Base-by-base conservation (phyloP, 257 asterid species). In the Eustoma russellianum region DNA sequence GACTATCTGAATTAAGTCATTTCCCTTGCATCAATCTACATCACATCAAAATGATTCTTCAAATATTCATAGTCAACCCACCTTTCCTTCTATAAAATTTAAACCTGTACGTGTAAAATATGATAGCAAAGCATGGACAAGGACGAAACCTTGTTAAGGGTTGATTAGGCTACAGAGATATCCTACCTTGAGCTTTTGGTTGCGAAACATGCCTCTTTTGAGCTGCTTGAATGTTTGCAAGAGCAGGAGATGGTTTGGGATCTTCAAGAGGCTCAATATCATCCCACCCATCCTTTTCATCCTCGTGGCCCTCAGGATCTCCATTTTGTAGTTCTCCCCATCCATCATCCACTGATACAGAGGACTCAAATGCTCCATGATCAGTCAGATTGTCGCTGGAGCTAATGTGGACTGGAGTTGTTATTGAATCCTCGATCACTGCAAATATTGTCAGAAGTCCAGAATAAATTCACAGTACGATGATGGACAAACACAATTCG, bases 251-350 rank as follows among this genome's bases (percentile, higher is more conserved):
- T 59, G 79, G 95, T 59, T 73, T 79, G 46, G 80, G 67, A 57
- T 79, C 90, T 72, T 92, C 98, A 13, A 77, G 77, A 57, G 98
- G 94, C 74, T 92, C 97, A 44, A 92, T 66, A 62, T 85, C 97
- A 79, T 92, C 95, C 98, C 98, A 88, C 17, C 94, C 93, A 56
- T 82, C 88, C 55, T 82, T 83, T 33, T 79, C 97, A 51, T 49
- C 61, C 5, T 68, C 93, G 11, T 48, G 53, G 47, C 59, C 95
- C 52, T 74, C 95, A 48, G 67, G 58, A 66, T 80, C 67, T 71
- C 86, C 93, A 59, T 81, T 85, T 69, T 82, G 97, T 57, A 83
- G 70, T 53, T 88, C 98, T 66, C 97, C 98, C 98, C 98, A 88
- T 64, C 91, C 97, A 73, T 92, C 95, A 73, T 92, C 95, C 33